Percentiles rank a stretch among this genome's conserved stretches.
phyloP scores from a whole-genome alignment of 73 alveolate genomes.

The Paramecium sonneborni region DNA sequence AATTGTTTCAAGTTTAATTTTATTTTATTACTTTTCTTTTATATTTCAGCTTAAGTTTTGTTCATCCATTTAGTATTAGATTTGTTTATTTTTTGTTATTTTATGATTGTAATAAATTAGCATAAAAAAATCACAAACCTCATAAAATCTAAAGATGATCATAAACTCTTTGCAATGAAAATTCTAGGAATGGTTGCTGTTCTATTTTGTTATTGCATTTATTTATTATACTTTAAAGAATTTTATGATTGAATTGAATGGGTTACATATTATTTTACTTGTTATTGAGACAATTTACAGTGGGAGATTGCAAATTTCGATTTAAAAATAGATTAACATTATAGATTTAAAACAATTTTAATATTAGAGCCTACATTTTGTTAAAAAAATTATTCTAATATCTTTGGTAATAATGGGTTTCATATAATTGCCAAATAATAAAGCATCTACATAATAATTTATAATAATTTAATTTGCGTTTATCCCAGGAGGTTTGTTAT shows the following conservation, averaged over 20 bases:
- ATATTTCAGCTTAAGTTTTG: constrained; percentile 3
- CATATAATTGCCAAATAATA: neutral
- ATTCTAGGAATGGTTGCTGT: neutral
- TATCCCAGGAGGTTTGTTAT: constrained; percentile 20
- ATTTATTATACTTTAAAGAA: neutral
- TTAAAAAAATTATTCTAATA: neutral
- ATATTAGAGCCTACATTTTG: constrained; percentile 23
- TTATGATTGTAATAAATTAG: neutral
- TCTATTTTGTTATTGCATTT: neutral
- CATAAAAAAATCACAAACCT: neutral
- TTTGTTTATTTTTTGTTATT: neutral
- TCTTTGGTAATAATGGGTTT: neutral
- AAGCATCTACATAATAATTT: neutral
- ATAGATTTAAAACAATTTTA: constrained; percentile 25
- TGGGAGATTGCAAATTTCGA: neutral
- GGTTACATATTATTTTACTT: constrained; percentile 10
- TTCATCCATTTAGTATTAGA: neutral
- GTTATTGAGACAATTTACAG: neutral
- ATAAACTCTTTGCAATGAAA: neutral
- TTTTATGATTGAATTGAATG: neutral
- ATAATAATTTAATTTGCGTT: neutral
- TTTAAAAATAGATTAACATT: constrained; percentile 3
- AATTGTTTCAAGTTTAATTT: neutral
- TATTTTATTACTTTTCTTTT: neutral
- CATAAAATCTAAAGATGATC: neutral